Evolutionary conservation across 345 rosid genomes (phyloP), one percentile per base, ranked within the genome.

Genomic region (rapeseed (Brassica napus)): DNA sequence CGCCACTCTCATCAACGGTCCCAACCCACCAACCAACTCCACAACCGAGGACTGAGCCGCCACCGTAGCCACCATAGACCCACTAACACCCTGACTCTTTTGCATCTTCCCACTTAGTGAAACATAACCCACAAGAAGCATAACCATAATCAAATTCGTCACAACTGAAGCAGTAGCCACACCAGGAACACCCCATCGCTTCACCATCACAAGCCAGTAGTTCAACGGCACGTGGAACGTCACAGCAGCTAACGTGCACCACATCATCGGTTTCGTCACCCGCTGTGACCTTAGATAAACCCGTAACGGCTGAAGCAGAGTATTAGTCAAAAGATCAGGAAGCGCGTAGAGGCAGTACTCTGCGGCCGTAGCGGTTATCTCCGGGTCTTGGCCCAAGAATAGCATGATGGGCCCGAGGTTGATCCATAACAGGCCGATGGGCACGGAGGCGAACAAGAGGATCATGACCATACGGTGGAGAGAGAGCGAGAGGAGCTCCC

Each of bases 141-240:
- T 86, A 85, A 88, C 91, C 91, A 88, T 88, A 69, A 92, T 92
- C 83, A 91, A 11, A 77, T 94, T 94, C 28, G 98, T 92, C 49
- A 93, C 87, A 42, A 92, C 98, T 1, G 97, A 88, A 3, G 98
- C 98, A 88, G 82, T 83, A 1, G 98, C 98, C 81, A 94, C 98
- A 60, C 98, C 99, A 1, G 88, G 88, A 15, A 95, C 94, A 5
- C 99, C 98, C 79, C 86, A 47, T 21, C 82, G 84, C 82, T 85
- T 76, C 68, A 76, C 85, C 73, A 89, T 83, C 72, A 92, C 98
- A 6, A 86, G 39, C 77, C 75, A 58, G 30, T 95, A 95, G 76
- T 93, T 95, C 54, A 95, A 69, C 1, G 99, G 99, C 79, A 89
- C 88, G 78, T 95, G 99, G 77, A 95, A 89, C 4, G 77, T 44